Evolutionary conservation across 768 basidiomycete genomes (phyloP), one percentile per base, ranked within the genome.

Genomic region (Tephrocybe sp.): DNA sequence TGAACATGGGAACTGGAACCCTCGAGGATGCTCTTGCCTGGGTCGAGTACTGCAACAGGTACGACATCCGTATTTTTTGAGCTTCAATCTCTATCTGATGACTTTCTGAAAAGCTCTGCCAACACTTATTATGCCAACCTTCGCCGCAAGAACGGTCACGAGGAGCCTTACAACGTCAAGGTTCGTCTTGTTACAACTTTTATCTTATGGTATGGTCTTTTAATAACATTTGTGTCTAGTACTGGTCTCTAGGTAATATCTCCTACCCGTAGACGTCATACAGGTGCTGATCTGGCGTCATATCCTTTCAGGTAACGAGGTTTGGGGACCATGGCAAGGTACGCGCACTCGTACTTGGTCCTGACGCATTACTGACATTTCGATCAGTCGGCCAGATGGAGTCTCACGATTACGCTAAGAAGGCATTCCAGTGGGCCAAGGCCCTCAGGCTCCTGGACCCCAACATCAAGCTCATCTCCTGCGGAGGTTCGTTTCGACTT

Each of bases 1-100:
- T 83, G 24, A 83, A 83, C 61, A 83, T 84, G 82, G 83, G 82
- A 4, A 83, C 81, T 0, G 82, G 83, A 4, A 82, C 79, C 0
- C 67, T 80, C 7, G 79, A 82, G 48, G 82, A 83, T 34, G 82
- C 82, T 0, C 63, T 85, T 19, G 75, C 71, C 6, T 83, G 79
- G 82, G 49, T 84, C 13, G 83, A 85, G 52, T 85, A 84, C 61
- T 83, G 82, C 60, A 84, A 84, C 51, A 77, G 79, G 72, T 70
- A 28, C 26, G 19, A 26, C 15, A 34, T 42, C 13, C 19, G 9
- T 25, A 18, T 37, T 13, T n/a, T 18, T n/a, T 37, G 18, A 37
- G 5, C n/a, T 39, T 40, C 36, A 49, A 21, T 55, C 41, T 30
- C 52, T 50, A n/a, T n/a, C n/a, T n/a, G n/a, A n/a, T n/a, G n/a